These are phyloP conservation scores for Cladosporium sp. DNA, from an alignment of 2,329 filamentous ascomycete species.

Conservation along the genomic window DNA sequence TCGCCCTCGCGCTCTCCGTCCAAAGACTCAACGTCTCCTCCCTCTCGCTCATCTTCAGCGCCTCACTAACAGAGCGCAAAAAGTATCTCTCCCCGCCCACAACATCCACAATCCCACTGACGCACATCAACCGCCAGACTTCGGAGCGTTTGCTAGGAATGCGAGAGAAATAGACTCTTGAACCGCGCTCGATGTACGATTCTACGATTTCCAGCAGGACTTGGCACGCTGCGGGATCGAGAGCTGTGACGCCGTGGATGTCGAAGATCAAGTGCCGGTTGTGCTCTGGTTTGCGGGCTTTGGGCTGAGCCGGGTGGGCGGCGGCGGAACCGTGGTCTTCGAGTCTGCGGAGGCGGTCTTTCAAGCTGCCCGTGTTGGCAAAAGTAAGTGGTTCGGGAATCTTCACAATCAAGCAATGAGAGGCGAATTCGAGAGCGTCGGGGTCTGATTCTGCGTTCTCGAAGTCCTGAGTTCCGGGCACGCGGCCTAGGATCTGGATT, in stretches of 20 bases:
- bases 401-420: slow-evolving; percentile 92
- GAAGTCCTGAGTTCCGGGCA: slow-evolving; percentile 77
- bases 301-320: slow-evolving; percentile 82
- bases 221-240: slow-evolving; percentile 90
- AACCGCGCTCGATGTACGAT: slow-evolving; percentile 70
- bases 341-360: slow-evolving; percentile 73
- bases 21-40: slow-evolving; percentile 44
- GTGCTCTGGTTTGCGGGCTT: slow-evolving; percentile 69
- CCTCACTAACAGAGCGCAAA: slow-evolving; percentile 77
- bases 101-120: slow-evolving; percentile 78
- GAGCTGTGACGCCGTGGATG: slow-evolving; percentile 90
- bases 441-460: slow-evolving; percentile 68
- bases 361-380: slow-evolving; percentile 83
- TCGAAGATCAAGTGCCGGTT: slow-evolving; percentile 95
- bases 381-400: slow-evolving; percentile 96
- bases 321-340: slow-evolving; percentile 84
- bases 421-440: slow-evolving; percentile 70
- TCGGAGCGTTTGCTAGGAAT: slow-evolving; percentile 45
- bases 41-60: slow-evolving; percentile 73
- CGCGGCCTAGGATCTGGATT: slow-evolving; percentile 91
- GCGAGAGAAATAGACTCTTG: slow-evolving; percentile 70
- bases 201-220: slow-evolving; percentile 86
- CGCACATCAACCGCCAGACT: slow-evolving; percentile 69
- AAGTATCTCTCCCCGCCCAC: slow-evolving; percentile 77
- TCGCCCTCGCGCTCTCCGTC: slow-evolving; percentile 3